Evolutionary conservation across 2,329 filamentous ascomycete species (phyloP).

Genomic region (Chrysoporthe cubensis): DNA sequence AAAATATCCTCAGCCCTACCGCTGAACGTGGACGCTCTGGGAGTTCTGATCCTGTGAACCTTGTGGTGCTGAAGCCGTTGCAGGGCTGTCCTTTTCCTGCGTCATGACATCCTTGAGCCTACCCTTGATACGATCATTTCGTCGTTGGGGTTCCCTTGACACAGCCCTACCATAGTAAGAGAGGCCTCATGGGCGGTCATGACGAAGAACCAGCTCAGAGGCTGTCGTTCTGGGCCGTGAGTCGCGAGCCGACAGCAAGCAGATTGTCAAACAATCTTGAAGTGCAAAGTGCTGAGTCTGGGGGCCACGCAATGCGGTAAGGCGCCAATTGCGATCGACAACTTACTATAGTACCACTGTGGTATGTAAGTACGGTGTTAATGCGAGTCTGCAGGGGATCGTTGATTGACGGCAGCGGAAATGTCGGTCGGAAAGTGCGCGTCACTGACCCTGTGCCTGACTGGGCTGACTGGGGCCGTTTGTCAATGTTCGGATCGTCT

Average conservation of each 20-base stretch:
- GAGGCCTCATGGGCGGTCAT: neutral
- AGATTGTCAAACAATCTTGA: neutral
- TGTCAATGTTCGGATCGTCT: conserved; percentile 5
- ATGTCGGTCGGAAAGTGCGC: neutral
- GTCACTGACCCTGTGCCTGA: neutral
- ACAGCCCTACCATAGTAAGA: too few species aligned
- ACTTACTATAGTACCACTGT: neutral
- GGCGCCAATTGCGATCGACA: neutral
- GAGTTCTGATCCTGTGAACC: neutral
- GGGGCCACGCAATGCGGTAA: conserved; percentile 1
- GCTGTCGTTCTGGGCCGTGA: neutral
- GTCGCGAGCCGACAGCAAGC: neutral
- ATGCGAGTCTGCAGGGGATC: neutral
- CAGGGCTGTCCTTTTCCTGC: neutral
- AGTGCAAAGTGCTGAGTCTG: neutral
- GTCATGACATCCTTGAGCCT: too few species aligned
- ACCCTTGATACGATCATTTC: too few species aligned
- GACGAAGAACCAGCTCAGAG: neutral
- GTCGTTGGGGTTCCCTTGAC: too few species aligned
- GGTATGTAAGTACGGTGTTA: neutral
- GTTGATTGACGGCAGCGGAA: neutral
- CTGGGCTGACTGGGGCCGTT: neutral
- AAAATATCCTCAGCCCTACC: neutral
- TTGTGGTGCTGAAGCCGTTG: neutral
- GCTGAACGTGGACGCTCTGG: neutral